A percentile compares a stretch with the other conserved stretches of the same genome.
Evolutionary conservation across 2,329 filamentous ascomycete genomes (phyloP).

Genomic region (Rhinocladiella similis): DNA sequence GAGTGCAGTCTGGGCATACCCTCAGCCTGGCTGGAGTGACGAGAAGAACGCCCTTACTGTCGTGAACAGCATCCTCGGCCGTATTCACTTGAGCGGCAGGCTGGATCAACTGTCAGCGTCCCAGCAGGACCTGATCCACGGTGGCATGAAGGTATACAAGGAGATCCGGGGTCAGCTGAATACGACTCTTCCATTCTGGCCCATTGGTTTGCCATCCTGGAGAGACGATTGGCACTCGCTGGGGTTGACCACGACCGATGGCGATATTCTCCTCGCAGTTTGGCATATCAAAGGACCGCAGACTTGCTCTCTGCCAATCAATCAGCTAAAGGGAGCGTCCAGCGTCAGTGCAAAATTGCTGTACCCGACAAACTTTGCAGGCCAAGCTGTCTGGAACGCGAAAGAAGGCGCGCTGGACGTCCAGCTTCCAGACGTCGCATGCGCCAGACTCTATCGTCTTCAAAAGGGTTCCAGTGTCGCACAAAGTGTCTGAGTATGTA

Average conservation of each 20-base stretch:
- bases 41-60: constrained; percentile 39
- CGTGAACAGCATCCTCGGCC: constrained; percentile 37
- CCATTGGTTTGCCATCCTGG: constrained; percentile 36
- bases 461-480: no score
- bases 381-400: neutral
- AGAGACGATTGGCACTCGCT: constrained; percentile 36
- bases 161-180: constrained; percentile 29
- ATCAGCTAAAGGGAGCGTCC: neutral
- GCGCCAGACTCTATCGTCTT: constrained; percentile 1
- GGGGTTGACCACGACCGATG: constrained; percentile 24
- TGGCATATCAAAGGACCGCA: constrained; percentile 26
- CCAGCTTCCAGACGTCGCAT: neutral
- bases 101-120: constrained; percentile 29
- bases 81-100: constrained; percentile 36
- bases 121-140: constrained; percentile 31
- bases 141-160: constrained; percentile 36
- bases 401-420: constrained; percentile 1
- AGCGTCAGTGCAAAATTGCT: constrained; percentile 5
- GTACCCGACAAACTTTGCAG: constrained; percentile 4
- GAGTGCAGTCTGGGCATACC: constrained; percentile 39
- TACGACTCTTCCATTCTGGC: constrained; percentile 34
- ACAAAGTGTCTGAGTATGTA: no score
- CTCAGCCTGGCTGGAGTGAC: constrained; percentile 36
- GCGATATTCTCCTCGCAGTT: constrained; percentile 23
- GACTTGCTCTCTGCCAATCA: neutral